Evolutionary conservation across 345 rosid genomes (phyloP).

Genomic region (Lumnitzera racemosa): DNA sequence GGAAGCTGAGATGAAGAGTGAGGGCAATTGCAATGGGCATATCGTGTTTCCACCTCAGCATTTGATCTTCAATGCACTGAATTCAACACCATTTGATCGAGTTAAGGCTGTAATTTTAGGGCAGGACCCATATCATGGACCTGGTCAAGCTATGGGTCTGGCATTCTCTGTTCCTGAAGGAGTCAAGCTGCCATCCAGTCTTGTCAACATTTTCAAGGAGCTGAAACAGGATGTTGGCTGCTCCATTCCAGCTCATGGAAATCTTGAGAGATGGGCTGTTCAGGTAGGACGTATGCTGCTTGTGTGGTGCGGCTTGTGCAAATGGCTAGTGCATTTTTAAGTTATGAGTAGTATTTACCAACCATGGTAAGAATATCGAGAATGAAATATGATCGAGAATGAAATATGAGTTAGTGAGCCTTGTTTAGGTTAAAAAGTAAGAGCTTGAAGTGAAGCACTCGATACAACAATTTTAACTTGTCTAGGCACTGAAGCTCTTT

Average conservation of each 20-base stretch:
- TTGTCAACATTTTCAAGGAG: constrained; percentile 83
- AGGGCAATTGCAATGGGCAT: constrained; percentile 5
- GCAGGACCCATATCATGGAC: constrained; percentile 98
- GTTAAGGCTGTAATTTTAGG: constrained; percentile 87
- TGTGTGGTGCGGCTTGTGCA: neutral
- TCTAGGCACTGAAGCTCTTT: neutral
- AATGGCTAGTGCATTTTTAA: neutral
- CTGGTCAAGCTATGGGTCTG: constrained; percentile 97
- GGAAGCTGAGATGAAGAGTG: constrained; percentile 35
- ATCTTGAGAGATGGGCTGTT: constrained; percentile 78
- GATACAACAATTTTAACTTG: neutral
- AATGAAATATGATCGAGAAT: too few relatives aligned
- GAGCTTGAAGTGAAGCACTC: neutral
- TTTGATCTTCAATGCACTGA: constrained; percentile 75
- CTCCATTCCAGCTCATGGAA: constrained; percentile 81
- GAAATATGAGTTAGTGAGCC: too few relatives aligned
- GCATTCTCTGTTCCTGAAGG: constrained; percentile 89
- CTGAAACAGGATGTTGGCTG: constrained; percentile 82
- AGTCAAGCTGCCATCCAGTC: constrained; percentile 74
- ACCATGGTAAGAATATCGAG: too few relatives aligned
- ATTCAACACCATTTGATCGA: constrained; percentile 62
- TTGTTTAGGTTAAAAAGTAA: too few relatives aligned
- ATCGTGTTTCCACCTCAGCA: constrained; percentile 74
- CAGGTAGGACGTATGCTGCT: constrained; percentile 33
- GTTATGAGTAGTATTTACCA: too few relatives aligned